These are phyloP conservation scores for Helichrysum umbraculigerum DNA, from an alignment of 129 eudicot genomes.

Conservation along the genomic window DNA sequence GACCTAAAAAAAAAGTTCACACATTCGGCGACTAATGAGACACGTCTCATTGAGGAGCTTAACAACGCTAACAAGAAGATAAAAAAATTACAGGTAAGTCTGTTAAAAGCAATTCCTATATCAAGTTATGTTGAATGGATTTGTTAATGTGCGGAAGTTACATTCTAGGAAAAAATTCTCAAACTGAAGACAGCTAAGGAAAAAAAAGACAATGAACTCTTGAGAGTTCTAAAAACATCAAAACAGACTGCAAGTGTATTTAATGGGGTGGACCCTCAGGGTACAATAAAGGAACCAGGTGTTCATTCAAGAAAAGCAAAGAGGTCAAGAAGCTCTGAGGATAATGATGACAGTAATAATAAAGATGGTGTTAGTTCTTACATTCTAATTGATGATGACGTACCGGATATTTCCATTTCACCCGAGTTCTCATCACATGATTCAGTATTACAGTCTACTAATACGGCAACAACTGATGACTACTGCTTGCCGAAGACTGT, in stretches of 20 bases:
- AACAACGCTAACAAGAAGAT: slow-evolving; percentile 64
- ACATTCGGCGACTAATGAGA: slow-evolving; percentile 85
- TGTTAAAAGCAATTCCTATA: neutral
- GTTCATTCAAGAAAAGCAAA: slow-evolving; percentile 32
- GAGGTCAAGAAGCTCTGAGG: slow-evolving; percentile 31
- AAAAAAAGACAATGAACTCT: slow-evolving; percentile 55
- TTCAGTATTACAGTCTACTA: slow-evolving; percentile 17
- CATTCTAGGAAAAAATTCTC: slow-evolving; percentile 50
- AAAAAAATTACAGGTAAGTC: slow-evolving; percentile 57
- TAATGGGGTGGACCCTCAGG: slow-evolving; percentile 19
- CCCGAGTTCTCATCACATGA: slow-evolving; percentile 20
- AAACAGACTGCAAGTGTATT: neutral
- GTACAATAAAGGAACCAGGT: slow-evolving; percentile 35
- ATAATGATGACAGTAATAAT: slow-evolving; percentile 6
- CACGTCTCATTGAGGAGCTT: slow-evolving; percentile 54
- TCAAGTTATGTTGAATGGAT: slow-evolving; percentile 9
- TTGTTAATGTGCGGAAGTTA: neutral
- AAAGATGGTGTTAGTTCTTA: slow-evolving; percentile 21
- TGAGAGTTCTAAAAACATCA: slow-evolving; percentile 61
- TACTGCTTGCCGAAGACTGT: neutral
- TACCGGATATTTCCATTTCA: slow-evolving; percentile 27
- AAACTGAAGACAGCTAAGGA: slow-evolving; percentile 60
- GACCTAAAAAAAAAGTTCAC: too few relatives aligned
- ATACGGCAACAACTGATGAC: slow-evolving; percentile 1
- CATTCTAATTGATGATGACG: slow-evolving; percentile 38